These are phyloP conservation scores for Macrolepiota dolichaula DNA, from an alignment of 768 basidiomycete species.

Conservation along the genomic window DNA sequence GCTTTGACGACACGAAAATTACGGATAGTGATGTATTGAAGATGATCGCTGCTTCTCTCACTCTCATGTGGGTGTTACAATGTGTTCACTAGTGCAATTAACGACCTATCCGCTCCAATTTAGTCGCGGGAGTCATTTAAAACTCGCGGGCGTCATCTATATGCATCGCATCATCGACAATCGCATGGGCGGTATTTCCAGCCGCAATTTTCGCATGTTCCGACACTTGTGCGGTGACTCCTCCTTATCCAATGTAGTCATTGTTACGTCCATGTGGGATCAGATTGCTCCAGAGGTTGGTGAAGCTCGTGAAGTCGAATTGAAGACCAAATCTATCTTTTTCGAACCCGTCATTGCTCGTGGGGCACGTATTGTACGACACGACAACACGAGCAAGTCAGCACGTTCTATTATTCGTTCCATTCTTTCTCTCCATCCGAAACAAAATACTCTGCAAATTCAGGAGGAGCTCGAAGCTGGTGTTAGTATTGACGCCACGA, in stretches of 20 bases:
- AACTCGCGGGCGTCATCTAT: constrained; percentile 51
- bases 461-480: constrained; percentile 51
- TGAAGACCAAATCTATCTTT: constrained; percentile 32
- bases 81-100: not conserved
- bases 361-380: constrained; percentile 40
- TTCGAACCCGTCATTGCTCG: constrained; percentile 46
- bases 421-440: constrained; percentile 24
- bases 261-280: constrained; percentile 49
- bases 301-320: constrained; percentile 38
- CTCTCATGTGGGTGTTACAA: constrained; percentile 25
- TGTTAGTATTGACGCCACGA: constrained; percentile 46
- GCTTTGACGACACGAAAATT: constrained; percentile 52
- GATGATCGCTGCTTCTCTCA: constrained; percentile 43
- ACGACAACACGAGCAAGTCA: constrained; percentile 32
- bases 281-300: constrained; percentile 31
- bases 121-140: constrained; percentile 29
- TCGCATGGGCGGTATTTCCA: constrained; percentile 39
- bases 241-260: constrained; percentile 41
- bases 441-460: constrained; percentile 43
- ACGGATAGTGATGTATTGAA: constrained; percentile 46
- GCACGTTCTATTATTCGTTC: constrained; percentile 39
- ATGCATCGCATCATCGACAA: constrained; percentile 45
- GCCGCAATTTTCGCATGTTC: constrained; percentile 46
- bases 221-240: constrained; percentile 42
- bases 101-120: constrained; percentile 15